phyloP scores from a whole-genome alignment of 164 flowering plant genomes.

The Sextonia rubra region DNA sequence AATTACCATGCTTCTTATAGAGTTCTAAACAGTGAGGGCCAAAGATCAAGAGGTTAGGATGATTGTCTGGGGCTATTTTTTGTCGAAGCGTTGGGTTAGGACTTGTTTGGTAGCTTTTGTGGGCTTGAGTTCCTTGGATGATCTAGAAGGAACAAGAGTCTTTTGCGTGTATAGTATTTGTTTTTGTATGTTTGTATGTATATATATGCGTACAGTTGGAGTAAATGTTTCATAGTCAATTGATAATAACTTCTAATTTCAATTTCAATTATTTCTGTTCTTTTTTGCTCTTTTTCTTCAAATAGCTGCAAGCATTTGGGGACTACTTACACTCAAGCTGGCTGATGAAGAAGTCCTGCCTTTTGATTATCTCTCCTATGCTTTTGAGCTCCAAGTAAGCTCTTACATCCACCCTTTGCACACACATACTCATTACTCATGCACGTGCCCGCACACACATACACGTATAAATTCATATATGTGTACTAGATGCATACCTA shows the following conservation, averaged over 20 bases:
- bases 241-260: neutral
- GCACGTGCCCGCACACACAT: neutral
- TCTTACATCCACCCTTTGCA: neutral
- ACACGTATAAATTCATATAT: neutral
- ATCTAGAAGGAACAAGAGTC: too few species aligned
- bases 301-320: constrained; percentile 69
- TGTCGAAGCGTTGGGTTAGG: too few species aligned
- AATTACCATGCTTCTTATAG: neutral
- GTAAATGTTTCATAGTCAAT: neutral
- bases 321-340: constrained; percentile 59
- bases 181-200: too few species aligned
- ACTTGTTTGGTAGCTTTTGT: too few species aligned
- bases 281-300: neutral
- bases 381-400: constrained; percentile 60
- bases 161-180: too few species aligned
- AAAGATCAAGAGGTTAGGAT: too few species aligned
- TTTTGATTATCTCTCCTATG: constrained; percentile 57
- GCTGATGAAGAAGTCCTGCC: constrained; percentile 66
- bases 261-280: neutral
- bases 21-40: too few species aligned
- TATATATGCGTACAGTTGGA: too few species aligned
- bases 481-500: neutral
- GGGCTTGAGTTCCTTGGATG: too few species aligned
- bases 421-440: neutral
- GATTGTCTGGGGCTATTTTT: too few species aligned